These are phyloP conservation scores for Globisporangium nagaii DNA, from an alignment of 352 stramenopile genomes.

Conservation along the genomic window DNA sequence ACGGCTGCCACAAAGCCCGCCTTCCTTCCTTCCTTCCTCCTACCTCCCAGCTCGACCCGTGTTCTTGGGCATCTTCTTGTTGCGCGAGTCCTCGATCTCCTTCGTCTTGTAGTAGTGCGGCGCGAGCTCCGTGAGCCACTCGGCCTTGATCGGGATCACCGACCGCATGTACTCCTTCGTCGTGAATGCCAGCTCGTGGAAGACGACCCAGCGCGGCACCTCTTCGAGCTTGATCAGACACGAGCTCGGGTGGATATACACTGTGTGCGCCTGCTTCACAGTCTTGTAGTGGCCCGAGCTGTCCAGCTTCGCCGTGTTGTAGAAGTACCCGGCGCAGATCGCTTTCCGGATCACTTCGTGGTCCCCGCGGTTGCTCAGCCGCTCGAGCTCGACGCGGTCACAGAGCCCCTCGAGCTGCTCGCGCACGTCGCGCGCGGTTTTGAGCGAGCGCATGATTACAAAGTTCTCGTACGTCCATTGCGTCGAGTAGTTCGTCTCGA, in stretches of 20 bases:
- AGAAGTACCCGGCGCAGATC: conserved; percentile 99
- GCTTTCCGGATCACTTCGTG: conserved; percentile 95
- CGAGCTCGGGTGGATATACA: conserved; percentile 98
- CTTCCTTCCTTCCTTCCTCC: not conserved
- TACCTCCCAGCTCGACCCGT: conserved; percentile 31
- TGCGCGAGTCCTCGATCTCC: conserved; percentile 93
- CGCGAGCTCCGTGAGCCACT: conserved; percentile 98
- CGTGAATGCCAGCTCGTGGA: conserved; percentile 98
- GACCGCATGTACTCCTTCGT: conserved; percentile 99
- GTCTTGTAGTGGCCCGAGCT: conserved; percentile 98
- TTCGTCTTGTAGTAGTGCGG: conserved; percentile 99
- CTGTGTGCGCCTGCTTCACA: conserved; percentile 96
- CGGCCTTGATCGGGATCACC: conserved; percentile 94
- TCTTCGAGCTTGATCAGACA: conserved; percentile 91
- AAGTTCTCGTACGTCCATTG: conserved; percentile 96
- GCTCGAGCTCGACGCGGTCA: conserved; percentile 97
- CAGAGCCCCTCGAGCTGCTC: conserved; percentile 99
- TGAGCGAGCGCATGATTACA: conserved; percentile 96
- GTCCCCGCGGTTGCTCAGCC: conserved; percentile 78
- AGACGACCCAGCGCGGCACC: conserved; percentile 95
- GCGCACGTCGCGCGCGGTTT: conserved; percentile 97
- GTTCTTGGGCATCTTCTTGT: conserved; percentile 97
- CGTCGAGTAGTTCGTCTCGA: conserved; percentile 96
- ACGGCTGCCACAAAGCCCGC: no score
- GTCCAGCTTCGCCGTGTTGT: conserved; percentile 97